Evolutionary conservation across 2,329 filamentous ascomycete species (phyloP).

Genomic region (Westerdykella sp.): DNA sequence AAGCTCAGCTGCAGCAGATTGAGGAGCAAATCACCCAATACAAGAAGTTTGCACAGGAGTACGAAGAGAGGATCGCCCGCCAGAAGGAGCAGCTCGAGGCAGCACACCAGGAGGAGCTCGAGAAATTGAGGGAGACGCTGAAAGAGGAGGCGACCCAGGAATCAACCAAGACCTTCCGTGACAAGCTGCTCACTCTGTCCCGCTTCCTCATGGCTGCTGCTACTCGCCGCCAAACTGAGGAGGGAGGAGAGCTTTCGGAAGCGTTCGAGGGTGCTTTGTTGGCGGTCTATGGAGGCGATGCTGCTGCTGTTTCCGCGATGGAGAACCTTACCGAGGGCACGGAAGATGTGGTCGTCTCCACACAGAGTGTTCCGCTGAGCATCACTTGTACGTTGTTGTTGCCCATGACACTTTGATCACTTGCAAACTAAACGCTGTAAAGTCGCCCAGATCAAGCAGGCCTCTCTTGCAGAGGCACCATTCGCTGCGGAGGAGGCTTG

Average conservation of each 20-base stretch:
- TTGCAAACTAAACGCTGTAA: slow-evolving; percentile 10
- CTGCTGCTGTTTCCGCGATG: slow-evolving; percentile 66
- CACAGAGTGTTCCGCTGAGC: slow-evolving; percentile 57
- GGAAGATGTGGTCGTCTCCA: slow-evolving; percentile 59
- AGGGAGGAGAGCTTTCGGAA: slow-evolving; percentile 68
- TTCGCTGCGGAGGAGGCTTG: slow-evolving; percentile 50
- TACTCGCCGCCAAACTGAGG: slow-evolving; percentile 64
- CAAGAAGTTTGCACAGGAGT: slow-evolving; percentile 70
- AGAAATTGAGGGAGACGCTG: slow-evolving; percentile 49
- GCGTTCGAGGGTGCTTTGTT: slow-evolving; percentile 75
- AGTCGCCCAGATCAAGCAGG: slow-evolving; percentile 57
- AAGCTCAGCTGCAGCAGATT: slow-evolving; percentile 60
- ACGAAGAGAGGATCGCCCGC: slow-evolving; percentile 53
- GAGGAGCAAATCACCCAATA: slow-evolving; percentile 70
- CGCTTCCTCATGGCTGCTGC: slow-evolving; percentile 77
- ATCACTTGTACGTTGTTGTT: slow-evolving; percentile 60
- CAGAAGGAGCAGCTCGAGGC: slow-evolving; percentile 53
- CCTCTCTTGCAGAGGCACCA: slow-evolving; percentile 42
- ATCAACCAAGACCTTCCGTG: slow-evolving; percentile 46
- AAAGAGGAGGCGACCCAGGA: slow-evolving; percentile 49
- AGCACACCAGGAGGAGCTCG: slow-evolving; percentile 52
- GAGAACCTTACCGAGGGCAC: slow-evolving; percentile 70
- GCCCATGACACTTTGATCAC: neutral
- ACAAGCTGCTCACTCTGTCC: slow-evolving; percentile 64
- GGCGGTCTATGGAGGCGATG: slow-evolving; percentile 72